These are phyloP conservation scores for Sisymbrium altissimum DNA, from an alignment of 345 rosid species.

Conservation along the genomic window DNA sequence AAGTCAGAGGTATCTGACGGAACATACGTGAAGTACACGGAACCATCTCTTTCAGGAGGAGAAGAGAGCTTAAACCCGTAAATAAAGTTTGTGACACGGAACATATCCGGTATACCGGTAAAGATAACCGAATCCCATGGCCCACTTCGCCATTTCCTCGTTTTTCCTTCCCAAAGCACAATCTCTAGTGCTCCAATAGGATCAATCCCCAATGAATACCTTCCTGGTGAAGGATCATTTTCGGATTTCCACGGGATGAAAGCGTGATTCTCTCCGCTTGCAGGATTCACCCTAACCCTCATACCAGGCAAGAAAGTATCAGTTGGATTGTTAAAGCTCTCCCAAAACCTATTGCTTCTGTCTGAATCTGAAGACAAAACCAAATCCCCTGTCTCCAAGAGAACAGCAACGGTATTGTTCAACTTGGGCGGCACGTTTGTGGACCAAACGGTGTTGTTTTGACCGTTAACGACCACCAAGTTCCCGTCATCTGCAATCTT, in stretches of 20 bases:
- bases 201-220: slow-evolving; percentile 24
- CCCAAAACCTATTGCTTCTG: slow-evolving; percentile 32
- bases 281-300: slow-evolving; percentile 13
- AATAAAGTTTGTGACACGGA: slow-evolving; percentile 3
- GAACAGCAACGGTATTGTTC: slow-evolving; percentile 25
- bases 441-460: slow-evolving; percentile 38
- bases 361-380: slow-evolving; percentile 30
- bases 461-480: slow-evolving; percentile 27
- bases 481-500: slow-evolving; percentile 37
- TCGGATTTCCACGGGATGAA: slow-evolving; percentile 22
- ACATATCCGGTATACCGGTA: slow-evolving; percentile 41
- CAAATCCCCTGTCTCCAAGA: slow-evolving; percentile 47
- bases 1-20: slow-evolving; percentile 31
- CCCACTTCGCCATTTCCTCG: slow-evolving; percentile 33
- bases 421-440: slow-evolving; percentile 25
- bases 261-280: neutral
- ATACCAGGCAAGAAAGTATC: slow-evolving; percentile 36
- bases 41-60: slow-evolving; percentile 36
- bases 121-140: slow-evolving; percentile 34
- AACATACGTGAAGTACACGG: slow-evolving; percentile 42
- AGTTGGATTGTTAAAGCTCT: slow-evolving; percentile 44
- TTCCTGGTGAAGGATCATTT: slow-evolving; percentile 36
- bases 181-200: slow-evolving; percentile 22
- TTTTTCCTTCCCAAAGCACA: slow-evolving; percentile 23
- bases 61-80: slow-evolving; percentile 48